Evolutionary conservation across 75 land plant genomes (phyloP).

Genomic region (Isoetes taiwanensis): DNA sequence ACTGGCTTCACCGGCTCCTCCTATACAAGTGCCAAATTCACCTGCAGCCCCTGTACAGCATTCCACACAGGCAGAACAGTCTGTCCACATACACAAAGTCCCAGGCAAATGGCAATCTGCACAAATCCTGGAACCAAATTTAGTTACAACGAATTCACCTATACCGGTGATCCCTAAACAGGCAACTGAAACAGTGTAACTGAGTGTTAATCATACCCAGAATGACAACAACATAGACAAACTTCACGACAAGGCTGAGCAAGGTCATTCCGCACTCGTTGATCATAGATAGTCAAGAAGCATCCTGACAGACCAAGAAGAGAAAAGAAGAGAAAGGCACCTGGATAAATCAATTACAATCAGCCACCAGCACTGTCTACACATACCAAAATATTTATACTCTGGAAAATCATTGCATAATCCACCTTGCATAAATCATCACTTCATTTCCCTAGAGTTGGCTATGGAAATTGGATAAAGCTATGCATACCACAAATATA

Average conservation of each 20-base stretch:
- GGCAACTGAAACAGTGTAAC: not conserved
- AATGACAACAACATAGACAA: constrained; percentile 91
- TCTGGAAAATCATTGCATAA: too few species aligned
- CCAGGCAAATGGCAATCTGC: constrained; percentile 95
- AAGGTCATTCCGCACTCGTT: constrained; percentile 78
- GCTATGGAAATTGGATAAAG: not conserved
- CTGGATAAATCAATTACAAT: constrained; percentile 21
- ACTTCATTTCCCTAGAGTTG: not conserved
- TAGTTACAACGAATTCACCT: not conserved
- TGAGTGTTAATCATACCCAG: constrained; percentile 37
- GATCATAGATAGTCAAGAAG: constrained; percentile 88
- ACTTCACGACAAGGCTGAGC: constrained; percentile 92
- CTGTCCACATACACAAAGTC: constrained; percentile 96
- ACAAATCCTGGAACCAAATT: constrained; percentile 79
- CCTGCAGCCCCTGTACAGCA: constrained; percentile 74
- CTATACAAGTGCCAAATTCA: constrained; percentile 75
- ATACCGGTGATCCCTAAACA: not conserved
- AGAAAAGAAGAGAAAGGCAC: constrained; percentile 77
- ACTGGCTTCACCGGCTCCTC: constrained; percentile 96
- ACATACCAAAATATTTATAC: not conserved
- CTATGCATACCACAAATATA: constrained; percentile 91
- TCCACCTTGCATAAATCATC: too few species aligned
- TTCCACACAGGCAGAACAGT: constrained; percentile 87
- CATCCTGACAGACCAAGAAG: constrained; percentile 85
- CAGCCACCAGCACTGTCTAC: not conserved